A percentile compares a stretch with the other conserved stretches of the same genome.
These are phyloP conservation scores for Raphidocelis subcapitata DNA, from an alignment of 139 green algal genomes.

Conservation along the genomic window DNA sequence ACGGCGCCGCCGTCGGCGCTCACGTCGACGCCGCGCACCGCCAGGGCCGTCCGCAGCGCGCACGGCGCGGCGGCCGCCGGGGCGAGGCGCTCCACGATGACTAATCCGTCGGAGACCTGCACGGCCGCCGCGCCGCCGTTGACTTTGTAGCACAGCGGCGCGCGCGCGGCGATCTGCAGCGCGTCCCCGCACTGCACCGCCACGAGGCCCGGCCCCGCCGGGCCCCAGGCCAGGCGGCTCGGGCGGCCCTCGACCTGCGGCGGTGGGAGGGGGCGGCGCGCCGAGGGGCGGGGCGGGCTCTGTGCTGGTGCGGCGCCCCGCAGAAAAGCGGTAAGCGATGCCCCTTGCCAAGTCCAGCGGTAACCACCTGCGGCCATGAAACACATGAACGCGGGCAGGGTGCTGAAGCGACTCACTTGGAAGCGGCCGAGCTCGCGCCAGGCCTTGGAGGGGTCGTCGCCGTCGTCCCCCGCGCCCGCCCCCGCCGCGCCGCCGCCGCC, in stretches of 20 bases:
- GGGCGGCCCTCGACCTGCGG: conserved; percentile 30
- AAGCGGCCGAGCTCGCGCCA: conserved; percentile 19
- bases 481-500: conserved; percentile 29
- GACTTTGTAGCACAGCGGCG: conserved; percentile 44
- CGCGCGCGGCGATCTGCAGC: conserved; percentile 40
- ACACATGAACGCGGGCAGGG: neutral
- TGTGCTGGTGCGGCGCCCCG: no score
- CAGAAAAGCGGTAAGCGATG: neutral
- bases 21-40: conserved; percentile 32
- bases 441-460: neutral
- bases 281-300: no score
- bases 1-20: neutral
- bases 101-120: conserved; percentile 19
- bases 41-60: neutral
- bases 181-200: conserved; percentile 32
- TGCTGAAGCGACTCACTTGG: neutral
- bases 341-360: neutral
- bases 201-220: conserved; percentile 39
- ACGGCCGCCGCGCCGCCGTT: conserved; percentile 42
- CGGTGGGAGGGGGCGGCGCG: no score
- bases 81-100: neutral
- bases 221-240: conserved; percentile 44
- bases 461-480: neutral
- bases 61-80: neutral
- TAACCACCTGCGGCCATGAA: neutral